Conservation (phyloP, 257 asterid species). For the Solanum lycopersicoides region DNA sequence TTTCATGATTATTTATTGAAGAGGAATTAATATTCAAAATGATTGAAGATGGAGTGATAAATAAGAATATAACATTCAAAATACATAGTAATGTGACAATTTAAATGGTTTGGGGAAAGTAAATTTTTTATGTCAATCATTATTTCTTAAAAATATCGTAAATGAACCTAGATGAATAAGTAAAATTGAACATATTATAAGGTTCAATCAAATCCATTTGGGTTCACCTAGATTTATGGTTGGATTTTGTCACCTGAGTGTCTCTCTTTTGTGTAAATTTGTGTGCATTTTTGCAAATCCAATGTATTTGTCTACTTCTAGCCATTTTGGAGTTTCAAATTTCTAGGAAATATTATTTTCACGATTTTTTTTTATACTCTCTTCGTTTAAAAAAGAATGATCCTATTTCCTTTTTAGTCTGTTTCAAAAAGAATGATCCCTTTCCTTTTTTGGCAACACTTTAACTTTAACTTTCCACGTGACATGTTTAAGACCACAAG, state of each 20-base stretch:
- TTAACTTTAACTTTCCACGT: too few relatives aligned
- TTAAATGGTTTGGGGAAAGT: background rate
- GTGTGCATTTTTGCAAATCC: background rate
- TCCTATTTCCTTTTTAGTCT: too few relatives aligned
- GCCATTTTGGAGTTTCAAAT: background rate
- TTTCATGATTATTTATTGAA: background rate
- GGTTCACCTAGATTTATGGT: background rate
- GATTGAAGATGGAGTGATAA: background rate
- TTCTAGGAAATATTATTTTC: background rate
- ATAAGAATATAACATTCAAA: background rate
- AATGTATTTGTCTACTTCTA: background rate
- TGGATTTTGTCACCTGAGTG: background rate
- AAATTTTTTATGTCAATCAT: background rate
- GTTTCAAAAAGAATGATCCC: too few relatives aligned
- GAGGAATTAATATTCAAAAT: background rate
- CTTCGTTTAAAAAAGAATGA: too few relatives aligned
- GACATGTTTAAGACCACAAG: too few relatives aligned
- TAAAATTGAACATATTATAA: background rate
- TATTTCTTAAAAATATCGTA: too few relatives aligned
- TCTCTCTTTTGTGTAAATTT: background rate
- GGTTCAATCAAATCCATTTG: background rate
- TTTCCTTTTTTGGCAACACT: too few relatives aligned
- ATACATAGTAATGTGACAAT: background rate
- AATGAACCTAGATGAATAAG: too few relatives aligned
- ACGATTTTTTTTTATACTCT: too few relatives aligned